Evolutionary conservation across 352 stramenopile genomes (phyloP), one percentile per base, ranked within the genome.

Genomic region (Pythium brassicae): DNA sequence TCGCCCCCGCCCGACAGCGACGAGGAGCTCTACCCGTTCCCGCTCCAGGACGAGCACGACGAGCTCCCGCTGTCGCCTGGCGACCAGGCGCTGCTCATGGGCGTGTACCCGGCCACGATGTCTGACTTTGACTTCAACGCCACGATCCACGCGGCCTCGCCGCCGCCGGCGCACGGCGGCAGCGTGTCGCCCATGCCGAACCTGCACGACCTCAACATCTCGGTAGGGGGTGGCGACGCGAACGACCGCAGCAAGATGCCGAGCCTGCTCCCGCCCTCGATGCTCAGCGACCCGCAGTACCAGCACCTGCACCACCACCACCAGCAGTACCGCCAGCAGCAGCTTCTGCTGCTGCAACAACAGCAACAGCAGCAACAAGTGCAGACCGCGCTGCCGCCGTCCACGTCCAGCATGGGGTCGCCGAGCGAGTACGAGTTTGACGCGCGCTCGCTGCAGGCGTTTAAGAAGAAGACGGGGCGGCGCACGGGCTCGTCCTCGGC

Each of bases 51-150:
- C 25, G 62, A 71, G 12, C 32, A 59, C 44, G 51, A 57, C 23
- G 65, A 65, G 17, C 62, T 74, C 17, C 54, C 62, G 26, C 57
- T 76, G 7, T 83, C 71, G 26, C 61, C 74, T 19, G 75, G 84
- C 50, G 62, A 83, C 56, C 71, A 80, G 56, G 63, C 68, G 53
- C 69, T 85, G 55, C 68, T 88, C 60, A 63, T 86, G 66, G 69
- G 78, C 54, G 72, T 81, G 29, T 86, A 86, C 65, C 71, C 73
- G 0, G 54, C 73, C 48, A 74, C 76, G 53, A 68, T 87, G 48
- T 68, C 71, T 25, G 78, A 88, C 62, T 71, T 88, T 53, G 78
- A 88, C 72, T 85, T 88, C 39, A 66, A 69, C 34, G 62, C 78
- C 3, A 83, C 78, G 4, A 69, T 88, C 35, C 70, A 82, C 39